Percentiles rank a stretch among this genome's conserved stretches.
phyloP scores from a whole-genome alignment of 1,139 yeast species.

The Geotrichum phurueaensis region DNA sequence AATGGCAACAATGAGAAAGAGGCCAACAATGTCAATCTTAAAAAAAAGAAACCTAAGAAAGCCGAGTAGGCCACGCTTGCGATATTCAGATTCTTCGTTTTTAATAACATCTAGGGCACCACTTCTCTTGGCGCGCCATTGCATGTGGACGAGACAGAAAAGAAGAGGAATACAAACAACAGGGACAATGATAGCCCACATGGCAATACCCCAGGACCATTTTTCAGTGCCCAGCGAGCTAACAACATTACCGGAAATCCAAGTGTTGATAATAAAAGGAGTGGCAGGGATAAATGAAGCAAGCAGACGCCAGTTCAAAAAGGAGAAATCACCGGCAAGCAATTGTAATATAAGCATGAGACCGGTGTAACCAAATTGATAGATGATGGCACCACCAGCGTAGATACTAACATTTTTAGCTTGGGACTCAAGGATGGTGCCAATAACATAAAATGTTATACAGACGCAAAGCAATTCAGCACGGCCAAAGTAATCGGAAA shows the following conservation, averaged over 20 bases:
- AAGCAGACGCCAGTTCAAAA: conserved; percentile 63
- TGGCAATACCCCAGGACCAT: conserved; percentile 73
- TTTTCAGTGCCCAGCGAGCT: conserved; percentile 34
- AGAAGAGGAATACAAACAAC: conserved; percentile 55
- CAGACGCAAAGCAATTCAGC: conserved; percentile 50
- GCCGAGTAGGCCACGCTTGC: conserved; percentile 27
- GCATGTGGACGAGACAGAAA: conserved; percentile 51
- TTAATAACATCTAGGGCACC: conserved; percentile 41
- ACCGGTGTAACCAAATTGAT: conserved; percentile 67
- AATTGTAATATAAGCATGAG: conserved; percentile 51
- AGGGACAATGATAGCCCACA: conserved; percentile 77
- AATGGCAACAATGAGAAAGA: conserved; percentile 44
- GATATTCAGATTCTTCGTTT: conserved; percentile 30
- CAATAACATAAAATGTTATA: conserved; percentile 56
- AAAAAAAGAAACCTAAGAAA: conserved; percentile 36
- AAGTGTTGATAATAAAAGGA: conserved; percentile 70
- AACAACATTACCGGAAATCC: conserved; percentile 62
- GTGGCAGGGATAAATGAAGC: conserved; percentile 58
- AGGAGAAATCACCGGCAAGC: conserved; percentile 59
- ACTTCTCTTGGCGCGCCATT: conserved; percentile 46
- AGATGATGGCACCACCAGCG: conserved; percentile 69
- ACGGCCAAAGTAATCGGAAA: conserved; percentile 68
- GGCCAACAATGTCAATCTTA: conserved; percentile 53
- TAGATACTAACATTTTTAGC: conserved; percentile 58
- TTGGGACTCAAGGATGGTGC: conserved; percentile 65